Evolutionary conservation across 2,329 filamentous ascomycete species (phyloP), one percentile per base, ranked within the genome.

Genomic region (Botryotinia convoluta): DNA sequence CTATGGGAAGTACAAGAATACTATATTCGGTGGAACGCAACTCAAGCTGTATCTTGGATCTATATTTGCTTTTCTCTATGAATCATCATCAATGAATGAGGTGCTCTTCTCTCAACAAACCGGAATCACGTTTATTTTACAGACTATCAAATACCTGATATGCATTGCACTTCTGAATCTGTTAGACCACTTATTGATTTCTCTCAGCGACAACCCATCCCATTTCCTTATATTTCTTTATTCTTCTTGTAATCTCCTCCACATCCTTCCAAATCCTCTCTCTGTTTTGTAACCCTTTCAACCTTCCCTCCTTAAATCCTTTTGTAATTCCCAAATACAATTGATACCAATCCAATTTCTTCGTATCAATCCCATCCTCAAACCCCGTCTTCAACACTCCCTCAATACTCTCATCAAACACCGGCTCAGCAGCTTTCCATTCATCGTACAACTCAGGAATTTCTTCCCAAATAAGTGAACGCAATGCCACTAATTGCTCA

Each of bases 211-310:
- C 14, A 8, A 8, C n/a, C 35, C 32, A 61, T n/a, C 37, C 62
- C 0, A 26, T 48, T n/a, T 45, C n/a, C 22, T 37, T n/a, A 29
- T 39, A 37, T 22, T n/a, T 68, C 35, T 70, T 48, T 26, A 75
- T 68, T 7, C 67, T 20, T 20, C 20, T 68, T 18, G 72, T 18
- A 44, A 79, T 75, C 48, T 77, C 74, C 26, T 76, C 73, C 35
- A 78, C 61, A 72, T 78, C 75, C 48, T 72, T 62, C 76, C 77
- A 80, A 39, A 80, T 77, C 48, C 79, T 71, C 67, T 73, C 44
- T 29, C 78, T 73, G 71, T 80, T 80, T 51, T 59, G 62, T 44
- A 80, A 54, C 0, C 79, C 78, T 62, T 77, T 80, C 14, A 80
- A 72, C 1, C 72, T 39, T n/a, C 57, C 63, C 22, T 65, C 63